A percentile compares a stretch with the other conserved stretches of the same genome.
Evolutionary conservation across 768 basidiomycete species (phyloP).

Genomic region (Rhizopogon rudus): DNA sequence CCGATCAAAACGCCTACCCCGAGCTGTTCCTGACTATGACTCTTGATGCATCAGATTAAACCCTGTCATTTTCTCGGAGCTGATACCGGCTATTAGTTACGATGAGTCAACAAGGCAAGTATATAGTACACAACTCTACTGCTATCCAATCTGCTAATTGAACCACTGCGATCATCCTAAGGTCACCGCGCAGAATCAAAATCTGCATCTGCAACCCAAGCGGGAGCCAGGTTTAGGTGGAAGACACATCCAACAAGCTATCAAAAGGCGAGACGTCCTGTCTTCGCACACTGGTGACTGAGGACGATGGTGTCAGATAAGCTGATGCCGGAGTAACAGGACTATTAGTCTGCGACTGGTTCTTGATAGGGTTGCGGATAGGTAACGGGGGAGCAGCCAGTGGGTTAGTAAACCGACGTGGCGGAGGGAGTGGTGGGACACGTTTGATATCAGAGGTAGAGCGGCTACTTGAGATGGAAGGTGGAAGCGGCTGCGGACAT

Average conservation of each 20-base stretch:
- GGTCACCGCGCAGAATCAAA: background rate
- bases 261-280: conserved; percentile 62
- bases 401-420: conserved; percentile 38
- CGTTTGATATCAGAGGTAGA: conserved; percentile 36
- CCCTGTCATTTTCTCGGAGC: no score
- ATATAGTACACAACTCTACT: no score
- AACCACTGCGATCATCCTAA: background rate
- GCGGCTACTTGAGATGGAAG: conserved; percentile 17
- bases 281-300: conserved; percentile 26
- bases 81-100: no score
- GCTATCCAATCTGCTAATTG: background rate
- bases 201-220: background rate
- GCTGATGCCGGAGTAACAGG: conserved; percentile 14
- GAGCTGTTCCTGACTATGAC: no score
- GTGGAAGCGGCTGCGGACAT: conserved; percentile 5
- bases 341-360: conserved; percentile 15
- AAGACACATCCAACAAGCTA: conserved; percentile 46
- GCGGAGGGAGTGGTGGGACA: conserved; percentile 63
- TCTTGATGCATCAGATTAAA: no score
- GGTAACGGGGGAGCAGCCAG: conserved; percentile 42
- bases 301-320: conserved; percentile 29
- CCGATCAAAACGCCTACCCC: no score
- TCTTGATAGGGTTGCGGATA: conserved; percentile 29
- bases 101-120: no score
- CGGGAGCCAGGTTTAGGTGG: background rate